A percentile compares a stretch with the other conserved stretches of the same genome.
phyloP scores from a whole-genome alignment of 768 basidiomycete genomes.

The Rhodotorula kratochvilovae region DNA sequence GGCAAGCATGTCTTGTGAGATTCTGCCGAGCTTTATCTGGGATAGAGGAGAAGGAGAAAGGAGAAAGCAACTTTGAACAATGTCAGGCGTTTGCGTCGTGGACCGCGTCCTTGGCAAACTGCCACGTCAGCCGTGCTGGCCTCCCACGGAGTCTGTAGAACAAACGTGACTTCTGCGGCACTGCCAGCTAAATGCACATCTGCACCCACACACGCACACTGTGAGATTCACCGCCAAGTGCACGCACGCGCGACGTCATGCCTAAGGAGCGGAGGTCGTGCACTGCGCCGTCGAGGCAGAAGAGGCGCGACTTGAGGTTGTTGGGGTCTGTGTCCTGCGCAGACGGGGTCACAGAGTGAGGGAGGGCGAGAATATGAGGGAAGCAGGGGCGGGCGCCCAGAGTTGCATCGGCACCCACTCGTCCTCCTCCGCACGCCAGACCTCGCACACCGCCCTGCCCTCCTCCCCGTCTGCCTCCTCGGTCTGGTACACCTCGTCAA shows the following conservation, averaged over 20 bases:
- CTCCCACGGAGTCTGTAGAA: no score
- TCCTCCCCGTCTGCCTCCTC: background rate
- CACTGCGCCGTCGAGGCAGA: slow-evolving; percentile 77
- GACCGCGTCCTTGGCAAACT: no score
- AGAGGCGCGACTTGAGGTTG: slow-evolving; percentile 56
- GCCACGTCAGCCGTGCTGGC: no score
- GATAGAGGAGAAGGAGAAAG: no score
- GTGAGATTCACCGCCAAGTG: background rate
- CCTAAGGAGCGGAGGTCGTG: slow-evolving; percentile 61
- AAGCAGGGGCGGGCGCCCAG: background rate
- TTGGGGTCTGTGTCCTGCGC: background rate
- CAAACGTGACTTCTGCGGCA: no score
- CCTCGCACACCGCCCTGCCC: slow-evolving; percentile 62
- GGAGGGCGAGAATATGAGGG: no score
- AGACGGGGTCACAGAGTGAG: background rate
- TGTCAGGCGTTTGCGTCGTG: no score
- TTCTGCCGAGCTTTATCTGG: no score
- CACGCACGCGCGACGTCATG: slow-evolving; percentile 36
- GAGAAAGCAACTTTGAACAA: background rate
- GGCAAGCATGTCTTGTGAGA: background rate
- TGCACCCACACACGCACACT: slow-evolving; percentile 12
- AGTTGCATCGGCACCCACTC: slow-evolving; percentile 71
- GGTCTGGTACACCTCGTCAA: slow-evolving; percentile 60
- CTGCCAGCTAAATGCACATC: no score
- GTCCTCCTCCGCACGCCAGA: slow-evolving; percentile 72